Base-by-base conservation (phyloP, 1,284 basidiomycete species). In the Mycena citricolor region DNA sequence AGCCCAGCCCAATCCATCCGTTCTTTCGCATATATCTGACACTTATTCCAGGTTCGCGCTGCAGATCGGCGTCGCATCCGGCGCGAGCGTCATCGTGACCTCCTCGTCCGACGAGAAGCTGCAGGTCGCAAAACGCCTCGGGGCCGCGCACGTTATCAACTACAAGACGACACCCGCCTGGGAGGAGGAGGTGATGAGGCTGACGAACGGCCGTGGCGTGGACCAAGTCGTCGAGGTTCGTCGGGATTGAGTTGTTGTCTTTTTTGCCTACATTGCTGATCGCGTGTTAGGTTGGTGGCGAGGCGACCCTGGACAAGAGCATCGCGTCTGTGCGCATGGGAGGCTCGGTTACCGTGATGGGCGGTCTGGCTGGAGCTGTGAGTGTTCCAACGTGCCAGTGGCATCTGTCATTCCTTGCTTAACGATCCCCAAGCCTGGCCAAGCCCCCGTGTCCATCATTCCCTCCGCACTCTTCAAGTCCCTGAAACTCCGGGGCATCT, bases 131-230 rank as follows among this genome's bases (percentile, higher is more conserved):
- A 61, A 56, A 34, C 37, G 52, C n/a, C 60, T 61, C 17, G 61
- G 63, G 2, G 63, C 63, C 6, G 59, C 65, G 43, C 60, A 68
- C 42, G 45, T 60, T 19, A 59, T 72, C 43, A 62, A 72, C 54
- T 71, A 71, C 53, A 63, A 57, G 22, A 64, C 57, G 31, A 43
- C 29, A 13, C 47, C 52, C 4, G 47, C 56, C 19, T 66, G 64
- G 64, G 59, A 64, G 34, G 51, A 61, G 43, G 54, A 61, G 36
- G 63, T 64, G 26, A 29, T 11, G 26, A 41, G 33, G 31, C 5
- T 41, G 16, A 41, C 39, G 14, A 16, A 16, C 23, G 39, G 39
- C 17, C 17, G 16, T 4, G 39, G 39, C 12, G 39, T 41, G 8
- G 39, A 33, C 17, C 39, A 41, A n/a, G 23, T 41, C 5, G 25